Evolutionary conservation across 2,329 filamentous ascomycete species (phyloP), one percentile per base, ranked within the genome.

Genomic region (Nigrospora oryzae): DNA sequence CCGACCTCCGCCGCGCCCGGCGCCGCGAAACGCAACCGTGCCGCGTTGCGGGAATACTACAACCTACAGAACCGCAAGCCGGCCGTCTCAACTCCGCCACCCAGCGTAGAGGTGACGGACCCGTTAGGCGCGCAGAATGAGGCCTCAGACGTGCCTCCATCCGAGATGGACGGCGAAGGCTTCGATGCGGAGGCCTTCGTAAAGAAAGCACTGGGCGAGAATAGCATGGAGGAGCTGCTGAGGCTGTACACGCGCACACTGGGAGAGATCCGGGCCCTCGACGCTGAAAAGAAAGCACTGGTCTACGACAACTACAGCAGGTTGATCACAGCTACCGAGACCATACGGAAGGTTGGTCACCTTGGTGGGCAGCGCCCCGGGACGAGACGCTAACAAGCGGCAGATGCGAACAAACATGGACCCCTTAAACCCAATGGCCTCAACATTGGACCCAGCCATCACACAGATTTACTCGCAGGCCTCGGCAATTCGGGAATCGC

Each of bases 241-340:
- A 73, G 73, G 43, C 71, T 84, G 1, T 89, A 93, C 60, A 81
- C 84, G 39, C 75, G 79, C 17, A 72, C 91, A 11, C 66, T 91
- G 53, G 77, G 81, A 53, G 91, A 97, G 67, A 91, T 95, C 40
- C 72, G 89, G 34, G 90, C 88, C 2, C 73, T 98, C 15, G 93
- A 97, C 58, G 91, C 91, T 19, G 93, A 98, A 73, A 86, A 93
- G 64, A 98, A 98, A 68, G 90, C 91, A 2, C 69, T 98, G 49
- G 93, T 98, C 5, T 98, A 98, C 63, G 91, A 98, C 63, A 98
- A 98, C 62, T 98, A 97, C 65, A 93, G 86, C 54, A 97, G 97
- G 67, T 69, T 98, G 53, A 96, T 98, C 53, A 80, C 84, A n/a
- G 93, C 93, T 1, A 96, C 94, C 11, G 91, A 95, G 64, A 97